Conservation (phyloP, 495 filamentous ascomycete species). For the Geopyxis carbonaria region DNA sequence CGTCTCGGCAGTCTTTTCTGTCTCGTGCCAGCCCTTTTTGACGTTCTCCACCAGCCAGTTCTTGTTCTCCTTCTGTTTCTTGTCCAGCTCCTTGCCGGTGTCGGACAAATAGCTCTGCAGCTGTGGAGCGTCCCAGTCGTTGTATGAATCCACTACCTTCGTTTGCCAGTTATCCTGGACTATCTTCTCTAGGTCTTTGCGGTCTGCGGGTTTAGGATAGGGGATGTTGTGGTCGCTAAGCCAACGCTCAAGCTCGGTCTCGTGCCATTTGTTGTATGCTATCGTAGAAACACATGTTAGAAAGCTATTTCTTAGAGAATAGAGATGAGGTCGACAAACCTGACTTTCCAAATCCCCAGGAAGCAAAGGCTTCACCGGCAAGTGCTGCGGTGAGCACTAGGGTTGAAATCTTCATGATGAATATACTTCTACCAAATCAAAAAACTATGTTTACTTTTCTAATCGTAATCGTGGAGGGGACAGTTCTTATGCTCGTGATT, state of each 20-base stretch:
- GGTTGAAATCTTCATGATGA: slow-evolving; percentile 17
- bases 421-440: too few relatives aligned
- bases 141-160: slow-evolving; percentile 49
- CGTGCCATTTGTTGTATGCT: slow-evolving; percentile 99
- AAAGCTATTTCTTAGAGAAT: slow-evolving; percentile 5
- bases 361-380: slow-evolving; percentile 13
- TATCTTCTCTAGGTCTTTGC: slow-evolving; percentile 64
- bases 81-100: slow-evolving; percentile 51
- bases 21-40: slow-evolving; percentile 55
- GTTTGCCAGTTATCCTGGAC: slow-evolving; percentile 78
- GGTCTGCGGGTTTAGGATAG: slow-evolving; percentile 67
- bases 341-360: slow-evolving; percentile 17
- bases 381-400: slow-evolving; percentile 16
- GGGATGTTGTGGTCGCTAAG: slow-evolving; percentile 85
- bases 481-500: too few relatives aligned
- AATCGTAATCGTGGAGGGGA: too few relatives aligned
- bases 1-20: slow-evolving; percentile 51
- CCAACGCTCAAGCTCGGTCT: slow-evolving; percentile 95
- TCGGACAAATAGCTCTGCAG: slow-evolving; percentile 46
- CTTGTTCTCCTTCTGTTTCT: slow-evolving; percentile 43
- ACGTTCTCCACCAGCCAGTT: slow-evolving; percentile 49
- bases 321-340: slow-evolving; percentile 1
- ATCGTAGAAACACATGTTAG: slow-evolving; percentile 11
- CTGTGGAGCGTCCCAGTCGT: slow-evolving; percentile 49
- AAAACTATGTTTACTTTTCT: too few relatives aligned